A percentile compares a stretch with the other conserved stretches of the same genome.
Evolutionary conservation across 164 flowering plant species (phyloP).

Genomic region (Euptelea pleiosperma): DNA sequence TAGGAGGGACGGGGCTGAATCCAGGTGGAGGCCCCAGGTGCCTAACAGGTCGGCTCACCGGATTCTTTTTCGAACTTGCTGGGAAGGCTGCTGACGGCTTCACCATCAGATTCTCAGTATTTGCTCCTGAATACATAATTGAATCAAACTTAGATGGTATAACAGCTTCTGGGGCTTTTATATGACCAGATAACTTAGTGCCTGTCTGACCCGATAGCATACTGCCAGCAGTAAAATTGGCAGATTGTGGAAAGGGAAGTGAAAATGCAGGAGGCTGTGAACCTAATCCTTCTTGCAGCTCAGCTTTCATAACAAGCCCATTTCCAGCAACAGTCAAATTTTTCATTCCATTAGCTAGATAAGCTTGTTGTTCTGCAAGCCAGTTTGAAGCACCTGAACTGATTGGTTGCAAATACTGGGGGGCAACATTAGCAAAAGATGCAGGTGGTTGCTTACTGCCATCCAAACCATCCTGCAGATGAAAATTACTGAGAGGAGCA

Average conservation of each 20-base stretch:
- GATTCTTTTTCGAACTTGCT: slow-evolving; percentile 43
- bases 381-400: slow-evolving; percentile 41
- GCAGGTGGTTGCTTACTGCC: slow-evolving; percentile 22
- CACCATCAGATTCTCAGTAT: slow-evolving; percentile 20
- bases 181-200: slow-evolving; percentile 22
- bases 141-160: slow-evolving; percentile 46
- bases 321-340: slow-evolving; percentile 48
- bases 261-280: slow-evolving; percentile 30
- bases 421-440: slow-evolving; percentile 26
- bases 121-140: slow-evolving; percentile 33
- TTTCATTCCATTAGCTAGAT: slow-evolving; percentile 43
- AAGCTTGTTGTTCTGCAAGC: slow-evolving; percentile 43
- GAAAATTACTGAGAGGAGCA: slow-evolving; percentile 24
- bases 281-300: slow-evolving; percentile 28
- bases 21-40: slow-evolving; percentile 97
- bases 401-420: slow-evolving; percentile 36
- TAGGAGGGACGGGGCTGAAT: slow-evolving; percentile 52
- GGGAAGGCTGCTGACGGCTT: slow-evolving; percentile 32
- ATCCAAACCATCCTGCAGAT: slow-evolving; percentile 25
- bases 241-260: slow-evolving; percentile 37
- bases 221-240: slow-evolving; percentile 19
- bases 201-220: slow-evolving; percentile 23
- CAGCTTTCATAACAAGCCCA: slow-evolving; percentile 36
- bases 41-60: slow-evolving; percentile 79
- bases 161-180: slow-evolving; percentile 31